A percentile compares a stretch with the other conserved stretches of the same genome.
Evolutionary conservation across 1,284 basidiomycete species (phyloP).

Genomic region (Apiotrichum laibachii): DNA sequence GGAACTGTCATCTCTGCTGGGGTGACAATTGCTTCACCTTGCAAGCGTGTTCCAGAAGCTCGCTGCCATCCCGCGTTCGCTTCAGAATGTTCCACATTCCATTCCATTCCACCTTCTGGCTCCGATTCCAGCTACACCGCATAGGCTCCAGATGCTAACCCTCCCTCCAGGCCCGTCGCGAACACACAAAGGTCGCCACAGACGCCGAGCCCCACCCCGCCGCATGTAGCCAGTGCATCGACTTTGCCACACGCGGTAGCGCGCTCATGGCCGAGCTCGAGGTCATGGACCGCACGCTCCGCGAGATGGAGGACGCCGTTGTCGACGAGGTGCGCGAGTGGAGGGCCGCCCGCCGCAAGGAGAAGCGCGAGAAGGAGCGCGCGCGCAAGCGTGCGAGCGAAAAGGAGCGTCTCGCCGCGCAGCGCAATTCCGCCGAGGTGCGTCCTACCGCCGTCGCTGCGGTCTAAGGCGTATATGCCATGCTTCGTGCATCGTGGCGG

Average conservation of each 20-base stretch:
- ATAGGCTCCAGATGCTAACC: not conserved
- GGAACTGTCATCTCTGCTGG: too few relatives aligned
- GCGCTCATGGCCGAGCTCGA: not conserved
- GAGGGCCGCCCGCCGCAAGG: constrained; percentile 3
- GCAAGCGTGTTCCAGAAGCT: too few relatives aligned
- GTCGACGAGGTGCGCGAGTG: constrained; percentile 1
- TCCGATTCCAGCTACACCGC: too few relatives aligned
- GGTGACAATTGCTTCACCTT: too few relatives aligned
- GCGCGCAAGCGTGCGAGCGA: not conserved
- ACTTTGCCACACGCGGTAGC: not conserved
- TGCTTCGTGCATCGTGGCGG: too few relatives aligned
- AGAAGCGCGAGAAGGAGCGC: not conserved
- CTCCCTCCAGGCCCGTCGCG: constrained; percentile 1
- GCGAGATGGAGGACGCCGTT: constrained; percentile 6
- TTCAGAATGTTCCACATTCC: too few relatives aligned
- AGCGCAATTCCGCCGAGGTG: not conserved
- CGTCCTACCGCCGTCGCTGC: not conserved
- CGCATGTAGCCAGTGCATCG: not conserved
- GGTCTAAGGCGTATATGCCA: not conserved
- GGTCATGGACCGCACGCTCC: constrained; percentile 3
- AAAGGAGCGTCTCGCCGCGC: not conserved
- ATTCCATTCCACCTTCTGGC: too few relatives aligned
- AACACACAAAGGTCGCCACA: not conserved
- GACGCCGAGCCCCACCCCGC: not conserved
- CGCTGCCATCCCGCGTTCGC: too few relatives aligned